phyloP scores from a whole-genome alignment of 2,329 filamentous ascomycete genomes.

The Microsporum audouinii region DNA sequence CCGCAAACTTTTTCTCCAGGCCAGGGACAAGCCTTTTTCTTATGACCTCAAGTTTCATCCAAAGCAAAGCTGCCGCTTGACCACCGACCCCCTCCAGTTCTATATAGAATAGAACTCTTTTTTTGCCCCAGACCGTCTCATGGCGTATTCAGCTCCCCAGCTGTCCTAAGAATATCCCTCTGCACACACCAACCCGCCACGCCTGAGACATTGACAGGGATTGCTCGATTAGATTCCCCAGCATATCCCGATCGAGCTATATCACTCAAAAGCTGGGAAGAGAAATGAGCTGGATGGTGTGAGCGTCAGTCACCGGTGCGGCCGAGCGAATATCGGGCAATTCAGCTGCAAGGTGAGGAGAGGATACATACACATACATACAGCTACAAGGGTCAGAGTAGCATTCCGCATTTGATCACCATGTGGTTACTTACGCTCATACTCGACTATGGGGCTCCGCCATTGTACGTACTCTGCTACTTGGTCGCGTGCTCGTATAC shows the following conservation, averaged over 20 bases:
- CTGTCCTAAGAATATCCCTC: background rate
- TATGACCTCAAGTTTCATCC: background rate
- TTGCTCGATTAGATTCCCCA: background rate
- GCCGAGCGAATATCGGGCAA: background rate
- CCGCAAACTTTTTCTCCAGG: background rate
- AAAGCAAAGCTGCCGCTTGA: background rate
- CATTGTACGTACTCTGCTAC: conserved; percentile 33
- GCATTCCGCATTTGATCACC: too few relatives aligned
- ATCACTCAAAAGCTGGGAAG: background rate
- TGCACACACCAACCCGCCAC: background rate
- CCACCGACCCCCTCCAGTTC: background rate
- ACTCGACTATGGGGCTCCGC: conserved; percentile 38
- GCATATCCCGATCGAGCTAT: background rate
- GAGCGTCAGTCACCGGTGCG: background rate
- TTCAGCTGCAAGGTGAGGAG: background rate
- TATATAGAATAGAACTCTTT: background rate
- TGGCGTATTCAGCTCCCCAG: background rate
- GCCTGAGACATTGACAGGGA: background rate
- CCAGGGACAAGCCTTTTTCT: background rate
- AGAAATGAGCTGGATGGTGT: background rate
- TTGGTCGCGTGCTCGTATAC: conserved; percentile 7
- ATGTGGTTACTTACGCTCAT: conserved; percentile 28
- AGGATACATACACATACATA: background rate
- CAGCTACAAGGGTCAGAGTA: background rate
- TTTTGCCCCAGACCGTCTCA: background rate